Percentiles rank a stretch among this genome's conserved stretches.
These are phyloP conservation scores for Pythium grandisporangium DNA, from an alignment of 352 stramenopile species.

Conservation along the genomic window DNA sequence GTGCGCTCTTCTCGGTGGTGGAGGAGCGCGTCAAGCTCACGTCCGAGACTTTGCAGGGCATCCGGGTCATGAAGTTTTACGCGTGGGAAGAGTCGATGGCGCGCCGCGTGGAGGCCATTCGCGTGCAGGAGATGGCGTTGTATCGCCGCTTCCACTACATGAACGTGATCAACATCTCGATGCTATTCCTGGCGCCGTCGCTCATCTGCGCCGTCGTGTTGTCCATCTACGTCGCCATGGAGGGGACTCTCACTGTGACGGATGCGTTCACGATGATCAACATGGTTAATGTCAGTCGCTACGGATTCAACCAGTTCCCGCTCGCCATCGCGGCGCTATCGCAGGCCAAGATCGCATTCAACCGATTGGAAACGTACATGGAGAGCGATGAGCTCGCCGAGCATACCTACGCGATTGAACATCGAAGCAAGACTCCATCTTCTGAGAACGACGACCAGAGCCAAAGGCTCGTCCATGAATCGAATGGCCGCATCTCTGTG, in stretches of 20 bases:
- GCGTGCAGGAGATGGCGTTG: slow-evolving; percentile 23
- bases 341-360: slow-evolving; percentile 15
- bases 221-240: slow-evolving; percentile 25
- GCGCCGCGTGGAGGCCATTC: slow-evolving; percentile 32
- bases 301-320: slow-evolving; percentile 20
- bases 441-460: not conserved
- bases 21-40: slow-evolving; percentile 86
- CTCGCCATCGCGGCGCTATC: slow-evolving; percentile 15
- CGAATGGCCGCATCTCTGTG: slow-evolving; percentile 6
- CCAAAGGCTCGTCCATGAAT: not conserved
- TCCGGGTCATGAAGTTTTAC: slow-evolving; percentile 89
- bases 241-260: slow-evolving; percentile 28
- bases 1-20: slow-evolving; percentile 14
- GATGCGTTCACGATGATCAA: slow-evolving; percentile 44
- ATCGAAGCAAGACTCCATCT: no score
- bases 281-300: slow-evolving; percentile 47
- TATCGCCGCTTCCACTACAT: slow-evolving; percentile 45
- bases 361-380: slow-evolving; percentile 15
- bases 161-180: slow-evolving; percentile 46
- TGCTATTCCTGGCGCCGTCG: slow-evolving; percentile 40
- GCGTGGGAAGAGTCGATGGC: slow-evolving; percentile 60
- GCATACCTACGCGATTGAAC: no score
- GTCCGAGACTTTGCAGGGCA: slow-evolving; percentile 87
- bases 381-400: slow-evolving; percentile 14
- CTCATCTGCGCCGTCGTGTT: slow-evolving; percentile 28